Evolutionary conservation across 176 grass and related monocot genomes (phyloP).

Genomic region (maize (Zea mays)): Zm-B73-REFERENCE-NAM-5.0 NC_050099.1:94948001-94948500

Average conservation of each 20-base stretch:
- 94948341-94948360: neutral
- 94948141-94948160: slow-evolving; percentile 37
- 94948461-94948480: slow-evolving; percentile 68
- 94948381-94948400: no score
- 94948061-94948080: slow-evolving; percentile 36
- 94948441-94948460: slow-evolving; percentile 43
- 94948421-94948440: no score
- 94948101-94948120: slow-evolving; percentile 13
- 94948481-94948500: slow-evolving; percentile 54
- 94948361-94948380: neutral
- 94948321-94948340: slow-evolving; percentile 61
- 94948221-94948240: slow-evolving; percentile 33
- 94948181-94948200: slow-evolving; percentile 34
- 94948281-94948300: slow-evolving; percentile 41
- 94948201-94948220: slow-evolving; percentile 41
- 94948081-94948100: slow-evolving; percentile 42
- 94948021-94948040: slow-evolving; percentile 20
- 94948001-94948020: neutral
- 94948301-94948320: slow-evolving; percentile 62
- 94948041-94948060: neutral
- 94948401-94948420: no score
- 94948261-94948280: slow-evolving; percentile 38
- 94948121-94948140: slow-evolving; percentile 44
- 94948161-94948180: slow-evolving; percentile 39
- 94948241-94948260: slow-evolving; percentile 30